A percentile compares a stretch with the other conserved stretches of the same genome.
Evolutionary conservation across 2,329 filamentous ascomycete genomes (phyloP).

Genomic region (Apiospora marii): DNA sequence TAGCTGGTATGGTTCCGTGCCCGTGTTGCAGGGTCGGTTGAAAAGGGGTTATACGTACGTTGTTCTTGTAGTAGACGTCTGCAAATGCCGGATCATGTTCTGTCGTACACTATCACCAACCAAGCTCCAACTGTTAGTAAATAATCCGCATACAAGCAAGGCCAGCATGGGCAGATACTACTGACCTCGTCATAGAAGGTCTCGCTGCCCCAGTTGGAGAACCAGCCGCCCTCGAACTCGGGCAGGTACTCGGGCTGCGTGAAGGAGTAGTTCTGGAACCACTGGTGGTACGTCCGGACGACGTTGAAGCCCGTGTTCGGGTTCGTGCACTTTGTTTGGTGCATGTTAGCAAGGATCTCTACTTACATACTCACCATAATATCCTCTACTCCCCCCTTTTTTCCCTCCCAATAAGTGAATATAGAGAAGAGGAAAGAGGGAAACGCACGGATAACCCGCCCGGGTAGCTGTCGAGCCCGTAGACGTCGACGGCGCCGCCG

Average conservation of each 20-base stretch:
- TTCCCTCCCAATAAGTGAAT: no score
- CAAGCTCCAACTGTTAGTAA: neutral
- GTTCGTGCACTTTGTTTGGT: constrained; percentile 51
- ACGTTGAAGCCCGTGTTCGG: constrained; percentile 56
- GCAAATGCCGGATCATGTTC: constrained; percentile 53
- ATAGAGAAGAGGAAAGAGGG: no score
- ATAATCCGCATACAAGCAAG: neutral
- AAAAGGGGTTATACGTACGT: constrained; percentile 34
- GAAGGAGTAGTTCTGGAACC: constrained; percentile 63
- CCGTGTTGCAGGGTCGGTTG: neutral
- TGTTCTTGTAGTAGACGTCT: constrained; percentile 65
- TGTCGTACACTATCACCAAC: neutral
- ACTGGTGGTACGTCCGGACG: constrained; percentile 61
- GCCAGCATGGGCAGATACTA: neutral
- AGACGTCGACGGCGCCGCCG: constrained; percentile 59
- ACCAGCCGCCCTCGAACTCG: constrained; percentile 62
- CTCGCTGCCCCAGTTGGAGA: constrained; percentile 59
- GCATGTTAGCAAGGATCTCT: neutral
- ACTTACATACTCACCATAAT: no score
- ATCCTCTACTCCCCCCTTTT: no score
- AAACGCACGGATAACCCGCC: constrained; percentile 46
- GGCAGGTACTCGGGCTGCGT: constrained; percentile 61
- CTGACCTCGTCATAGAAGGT: constrained; percentile 56
- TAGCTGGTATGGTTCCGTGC: no score
- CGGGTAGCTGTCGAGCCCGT: constrained; percentile 56